Evolutionary conservation across 78 protist species (phyloP), one percentile per base, ranked within the genome.

Genomic region (Tieghemostelium lacteum): DNA sequence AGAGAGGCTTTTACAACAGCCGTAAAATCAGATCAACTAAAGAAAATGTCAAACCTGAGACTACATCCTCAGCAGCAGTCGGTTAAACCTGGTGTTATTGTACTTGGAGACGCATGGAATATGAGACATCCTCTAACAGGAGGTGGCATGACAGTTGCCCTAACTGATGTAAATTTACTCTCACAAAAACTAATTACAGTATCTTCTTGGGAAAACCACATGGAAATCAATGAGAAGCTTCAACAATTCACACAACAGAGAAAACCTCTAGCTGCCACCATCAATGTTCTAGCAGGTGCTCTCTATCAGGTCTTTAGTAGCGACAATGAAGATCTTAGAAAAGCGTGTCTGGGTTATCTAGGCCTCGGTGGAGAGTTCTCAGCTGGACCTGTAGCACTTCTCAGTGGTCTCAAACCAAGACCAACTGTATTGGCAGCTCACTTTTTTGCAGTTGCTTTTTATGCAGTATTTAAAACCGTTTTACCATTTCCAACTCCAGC

Each of bases 91-190:
- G 96, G 96, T 75, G 93, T 72, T 2, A 19, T 94, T 0, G 2
- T 60, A 31, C 49, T 94, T 8, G 97, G 97, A 29, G 97, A 95
- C 33, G 85, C 95, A 0, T 61, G 93, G 89, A 95, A 95, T 77
- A 92, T 91, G 95, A 65, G 97, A 34, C 96, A 95, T 69, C 97
- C 97, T 19, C 66, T 95, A 28, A 91, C 95, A 10, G 97, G 97
- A 16, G 86, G 94, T 12, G 97, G 97, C 57, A 95, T 95, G 97
- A 77, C 95, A 1, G 97, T 95, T n/a, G 92, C 85, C 28, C 26
- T 95, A 39, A 10, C 73, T 4, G 97, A 95, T 63, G 92, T 78
- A 2, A 5, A 7, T 7, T 63, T 52, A 19, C 5, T 85, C 2
- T 34, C 85, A 0, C 17, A 52, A 20, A 57, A 66, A n/a, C 19